Base-by-base conservation (phyloP, 768 basidiomycete species). In the Trametes cubensis region DNA sequence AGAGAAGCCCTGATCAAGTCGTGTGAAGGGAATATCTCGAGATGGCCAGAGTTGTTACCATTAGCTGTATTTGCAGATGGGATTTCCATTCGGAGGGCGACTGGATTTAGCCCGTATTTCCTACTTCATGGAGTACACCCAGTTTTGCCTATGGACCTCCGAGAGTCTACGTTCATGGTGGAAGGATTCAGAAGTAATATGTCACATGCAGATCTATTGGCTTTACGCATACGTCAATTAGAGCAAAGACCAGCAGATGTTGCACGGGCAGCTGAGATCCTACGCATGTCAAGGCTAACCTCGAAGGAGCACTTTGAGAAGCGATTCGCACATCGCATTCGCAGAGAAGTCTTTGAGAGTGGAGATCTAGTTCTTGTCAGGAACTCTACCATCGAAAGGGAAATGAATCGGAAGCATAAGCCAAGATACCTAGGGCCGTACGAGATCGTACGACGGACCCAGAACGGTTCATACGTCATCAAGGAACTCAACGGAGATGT, bases 391-490 rank as follows among this genome's bases (percentile, higher is more conserved):
- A 55, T 76, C 2, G 74, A 77, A 26, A 74, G 68, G 26, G 64
- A 72, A 0, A 58, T 76, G 0, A 68, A 68, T 23, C 45, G 63
- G 1, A 80, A 79, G 55, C 72, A 71, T 2, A 69, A 65, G 10
- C 66, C 70, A 41, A 21, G 74, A 2, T 81, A 79, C 59, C 48
- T 76, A 15, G 79, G 79, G n/a, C 79, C 78, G 0, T 73, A 74
- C 60, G 61, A 74, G 0, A 75, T 80, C 0, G 49, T 78, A 4
- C 30, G 62, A 28, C 39, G 26, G 25, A 54, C 53, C 20, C 17
- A 17, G 13, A 55, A 52, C 23, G 61, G 62, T 6, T 44, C 58
- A 11, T 70, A 70, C 21, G 30, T 62, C 2, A 20, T 69, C 3
- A 30, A 48, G 6, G 66, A 72, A 56, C 54, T 70, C 21, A 58